phyloP scores from a whole-genome alignment of 2,329 filamentous ascomycete genomes.

The Arthrobotrys conoides region DNA sequence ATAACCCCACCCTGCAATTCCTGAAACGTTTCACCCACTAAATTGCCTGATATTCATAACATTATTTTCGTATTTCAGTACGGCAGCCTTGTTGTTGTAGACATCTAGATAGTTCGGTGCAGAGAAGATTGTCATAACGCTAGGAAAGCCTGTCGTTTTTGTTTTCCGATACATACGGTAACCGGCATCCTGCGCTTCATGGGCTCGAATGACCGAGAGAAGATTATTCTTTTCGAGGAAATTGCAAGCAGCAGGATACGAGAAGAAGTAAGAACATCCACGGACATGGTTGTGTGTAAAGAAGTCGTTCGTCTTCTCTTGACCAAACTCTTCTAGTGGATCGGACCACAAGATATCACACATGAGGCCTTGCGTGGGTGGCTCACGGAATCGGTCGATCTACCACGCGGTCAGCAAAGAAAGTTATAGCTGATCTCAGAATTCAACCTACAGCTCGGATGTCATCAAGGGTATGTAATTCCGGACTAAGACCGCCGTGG shows the following conservation, averaged over 20 bases:
- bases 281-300: slow-evolving; percentile 98
- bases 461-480: slow-evolving; percentile 95
- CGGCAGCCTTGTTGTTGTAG: slow-evolving; percentile 99
- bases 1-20: neutral
- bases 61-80: slow-evolving; percentile 99
- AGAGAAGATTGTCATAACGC: slow-evolving; percentile 99
- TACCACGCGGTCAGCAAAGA: slow-evolving; percentile 66
- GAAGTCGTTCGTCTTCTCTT: slow-evolving; percentile 98
- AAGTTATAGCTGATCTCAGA: neutral
- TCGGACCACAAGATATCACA: slow-evolving; percentile 99
- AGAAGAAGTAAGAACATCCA: slow-evolving; percentile 99
- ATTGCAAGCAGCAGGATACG: slow-evolving; percentile 94
- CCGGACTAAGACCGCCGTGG: slow-evolving; percentile 94
- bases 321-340: slow-evolving; percentile 96
- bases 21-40: slow-evolving; percentile 68
- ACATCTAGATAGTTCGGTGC: slow-evolving; percentile 99
- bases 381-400: slow-evolving; percentile 98
- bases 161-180: slow-evolving; percentile 99
- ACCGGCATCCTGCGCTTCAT: slow-evolving; percentile 97
- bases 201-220: slow-evolving; percentile 94
- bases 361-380: slow-evolving; percentile 97
- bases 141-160: slow-evolving; percentile 95
- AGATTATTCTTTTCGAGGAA: slow-evolving; percentile 99
- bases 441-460: slow-evolving; percentile 80
- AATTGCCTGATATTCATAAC: slow-evolving; percentile 99